A percentile compares a stretch with the other conserved stretches of the same genome.
Evolutionary conservation across 2,329 filamentous ascomycete species (phyloP).

Genomic region (Fusarium sp.): DNA sequence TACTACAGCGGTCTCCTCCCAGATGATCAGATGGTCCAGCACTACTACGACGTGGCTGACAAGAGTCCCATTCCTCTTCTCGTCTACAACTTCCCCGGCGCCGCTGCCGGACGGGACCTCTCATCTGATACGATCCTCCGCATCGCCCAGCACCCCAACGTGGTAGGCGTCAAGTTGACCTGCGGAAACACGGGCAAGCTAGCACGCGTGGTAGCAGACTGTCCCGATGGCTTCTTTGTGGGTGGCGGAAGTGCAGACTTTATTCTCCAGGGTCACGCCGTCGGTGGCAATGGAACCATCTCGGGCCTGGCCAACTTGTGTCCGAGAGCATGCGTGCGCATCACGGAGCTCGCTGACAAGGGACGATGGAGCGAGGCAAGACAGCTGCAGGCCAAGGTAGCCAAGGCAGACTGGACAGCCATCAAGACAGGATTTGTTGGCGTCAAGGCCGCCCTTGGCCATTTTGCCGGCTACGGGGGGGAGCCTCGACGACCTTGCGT

Average conservation of each 20-base stretch:
- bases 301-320: constrained; percentile 54
- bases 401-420: constrained; percentile 57
- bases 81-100: constrained; percentile 73
- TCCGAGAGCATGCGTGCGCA: constrained; percentile 49
- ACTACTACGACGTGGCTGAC: constrained; percentile 71
- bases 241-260: constrained; percentile 54
- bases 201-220: constrained; percentile 57
- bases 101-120: constrained; percentile 67
- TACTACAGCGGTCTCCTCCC: constrained; percentile 79
- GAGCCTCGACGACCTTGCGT: constrained; percentile 53
- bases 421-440: constrained; percentile 60
- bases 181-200: constrained; percentile 73
- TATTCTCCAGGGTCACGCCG: constrained; percentile 52
- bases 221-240: constrained; percentile 47
- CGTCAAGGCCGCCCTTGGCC: constrained; percentile 57
- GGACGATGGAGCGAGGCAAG: constrained; percentile 49
- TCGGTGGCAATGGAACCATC: constrained; percentile 53
- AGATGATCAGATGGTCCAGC: constrained; percentile 57
- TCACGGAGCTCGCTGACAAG: constrained; percentile 48
- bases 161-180: constrained; percentile 71
- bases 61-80: constrained; percentile 67
- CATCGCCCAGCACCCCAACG: constrained; percentile 64
- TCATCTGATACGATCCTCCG: constrained; percentile 66
- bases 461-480: constrained; percentile 52
- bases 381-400: constrained; percentile 52